Evolutionary conservation across 495 filamentous ascomycete species (phyloP), one percentile per base, ranked within the genome.

Genomic region (Evernia prunastri): DNA sequence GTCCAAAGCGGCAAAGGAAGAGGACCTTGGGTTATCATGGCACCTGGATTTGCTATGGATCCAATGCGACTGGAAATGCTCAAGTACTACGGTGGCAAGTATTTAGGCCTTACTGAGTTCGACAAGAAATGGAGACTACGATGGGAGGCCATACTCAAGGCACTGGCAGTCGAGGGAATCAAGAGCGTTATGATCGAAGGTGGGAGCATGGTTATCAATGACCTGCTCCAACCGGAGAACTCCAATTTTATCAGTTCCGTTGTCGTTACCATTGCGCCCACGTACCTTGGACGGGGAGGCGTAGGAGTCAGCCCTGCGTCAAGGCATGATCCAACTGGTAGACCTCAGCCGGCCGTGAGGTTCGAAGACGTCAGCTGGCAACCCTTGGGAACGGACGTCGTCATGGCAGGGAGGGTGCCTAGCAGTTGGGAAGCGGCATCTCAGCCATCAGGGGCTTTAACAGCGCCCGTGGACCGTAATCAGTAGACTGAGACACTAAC

Each of bases 181-280:
- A 77, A 80, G 31, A 93, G 89, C 68, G 81, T 96, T 35, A 96
- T 96, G 92, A 80, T 96, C 45, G 92, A 96, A 74, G 91, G 91
- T 0, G 91, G 91, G 20, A 91, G 84, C 5, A 81, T 80, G 25
- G 83, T 96, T 56, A 87, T 96, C 68, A 89, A 89, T 69, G 83
- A 87, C 59, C 77, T 96, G 18, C 76, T 96, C 23, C 76, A 78
- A 42, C 74, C 78, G 20, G 79, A 82, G 59, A 85, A 89, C 64
- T 75, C 81, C n/a, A 71, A 73, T 53, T 77, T 92, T 29, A 81
- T 96, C 56, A 80, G 86, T 67, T 85, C 84, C 15, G 85, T 96
- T 29, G 84, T 96, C 66, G 80, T 95, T 63, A 96, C 92, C 0
- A 82, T 96, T 66, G 90, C 92, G 4, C 92, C 92, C 4, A 88